Base-by-base conservation (phyloP, 2,329 filamentous ascomycete species). In the Trichoderma sp. region DNA sequence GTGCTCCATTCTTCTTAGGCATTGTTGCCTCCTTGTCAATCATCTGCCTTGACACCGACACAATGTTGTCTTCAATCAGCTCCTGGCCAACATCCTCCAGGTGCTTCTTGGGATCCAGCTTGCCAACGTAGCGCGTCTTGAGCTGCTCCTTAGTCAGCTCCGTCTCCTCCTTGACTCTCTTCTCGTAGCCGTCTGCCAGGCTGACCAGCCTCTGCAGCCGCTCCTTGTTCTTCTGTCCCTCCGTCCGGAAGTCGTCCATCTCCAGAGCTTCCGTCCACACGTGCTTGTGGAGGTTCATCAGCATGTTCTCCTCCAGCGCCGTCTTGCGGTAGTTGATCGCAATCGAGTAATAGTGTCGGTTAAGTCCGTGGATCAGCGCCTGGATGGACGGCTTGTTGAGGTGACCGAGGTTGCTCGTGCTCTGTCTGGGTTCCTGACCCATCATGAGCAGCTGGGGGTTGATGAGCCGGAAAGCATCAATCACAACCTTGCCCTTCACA, bases 301-400 rank as follows among this genome's bases (percentile, higher is more conserved):
- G 82, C 95, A 99, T 99, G 81, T 97, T 98, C 85, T 99, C 96
- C 80, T 99, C 95, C 60, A 99, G 84, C 1, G 93, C 94, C 0
- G 94, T 97, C 85, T 99, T 99, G 77, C 94, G 87, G 82, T 99
- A 99, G 82, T 97, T 94, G 83, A 99, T 98, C 69, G 89, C 94
- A 77, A 99, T 99, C 74, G 93, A 97, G 86, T 99, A 99, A 86
- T 99, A 99, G 84, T 99, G 95, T 76, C 95, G 87, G 84, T 99
- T 99, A 53, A 99, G 87, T 68, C 95, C 95, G 80, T 99, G 95
- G 72, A 99, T 99, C 68, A 99, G 90, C 39, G 96, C 94, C 83
- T 99, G 96, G 72, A 99, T 99, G n/a, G 94, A 97, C 29, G 95
- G 96, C 83, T 99, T 99, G 85, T 99, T 98, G 73, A 99, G 87